Conservation (phyloP, 805 yeast genomes). For the Candida namnaoensis region DNA sequence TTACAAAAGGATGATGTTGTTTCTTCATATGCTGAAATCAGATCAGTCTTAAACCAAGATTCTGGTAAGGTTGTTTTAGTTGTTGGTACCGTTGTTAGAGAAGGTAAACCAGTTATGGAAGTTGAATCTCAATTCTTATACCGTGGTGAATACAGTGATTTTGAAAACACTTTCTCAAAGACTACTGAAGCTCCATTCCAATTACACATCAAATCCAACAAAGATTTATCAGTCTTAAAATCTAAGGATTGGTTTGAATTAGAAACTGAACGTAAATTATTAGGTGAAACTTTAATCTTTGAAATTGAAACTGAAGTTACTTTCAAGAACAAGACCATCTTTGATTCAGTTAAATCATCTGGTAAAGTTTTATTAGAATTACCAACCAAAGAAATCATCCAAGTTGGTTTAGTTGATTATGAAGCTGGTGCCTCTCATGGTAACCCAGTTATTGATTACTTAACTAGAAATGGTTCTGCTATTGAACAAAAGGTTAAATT, state of each 20-base stretch:
- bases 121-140: slow-evolving; percentile 93
- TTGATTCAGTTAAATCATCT: slow-evolving; percentile 68
- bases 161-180: slow-evolving; percentile 86
- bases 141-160: slow-evolving; percentile 87
- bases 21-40: slow-evolving; percentile 73
- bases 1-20: slow-evolving; percentile 84
- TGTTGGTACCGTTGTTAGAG: slow-evolving; percentile 77
- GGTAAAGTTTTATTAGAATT: slow-evolving; percentile 86
- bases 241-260: slow-evolving; percentile 98
- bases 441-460: slow-evolving; percentile 94
- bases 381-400: slow-evolving; percentile 82
- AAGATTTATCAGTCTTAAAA: slow-evolving; percentile 87
- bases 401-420: slow-evolving; percentile 78
- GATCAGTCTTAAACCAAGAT: slow-evolving; percentile 83
- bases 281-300: slow-evolving; percentile 77
- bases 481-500: slow-evolving; percentile 90
- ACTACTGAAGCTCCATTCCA: slow-evolving; percentile 82
- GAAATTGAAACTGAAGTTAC: slow-evolving; percentile 80
- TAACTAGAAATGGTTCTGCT: slow-evolving; percentile 83
- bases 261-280: slow-evolving; percentile 59
- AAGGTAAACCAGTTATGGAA: slow-evolving; percentile 77
- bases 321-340: slow-evolving; percentile 69
- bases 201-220: slow-evolving; percentile 59
- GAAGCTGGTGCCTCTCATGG: slow-evolving; percentile 92
- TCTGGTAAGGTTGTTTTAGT: slow-evolving; percentile 96